phyloP scores from a whole-genome alignment of 257 asterid genomes.

The Solanum ahanhuiri region DNA sequence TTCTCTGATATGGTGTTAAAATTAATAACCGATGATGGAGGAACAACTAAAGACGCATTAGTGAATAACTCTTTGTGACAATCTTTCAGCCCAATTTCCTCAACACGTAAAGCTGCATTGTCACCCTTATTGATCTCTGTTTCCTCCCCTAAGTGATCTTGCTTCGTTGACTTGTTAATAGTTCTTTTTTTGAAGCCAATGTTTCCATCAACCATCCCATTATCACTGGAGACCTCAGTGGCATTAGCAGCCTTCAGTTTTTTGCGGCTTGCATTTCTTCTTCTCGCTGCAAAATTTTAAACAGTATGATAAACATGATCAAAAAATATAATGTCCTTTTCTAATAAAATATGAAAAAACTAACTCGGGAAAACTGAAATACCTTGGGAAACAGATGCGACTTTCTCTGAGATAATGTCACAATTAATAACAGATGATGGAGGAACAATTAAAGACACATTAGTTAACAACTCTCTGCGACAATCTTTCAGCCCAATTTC shows the following conservation, averaged over 20 bases:
- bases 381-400: slow-evolving; percentile 37
- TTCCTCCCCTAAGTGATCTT: slow-evolving; percentile 14
- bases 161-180: slow-evolving; percentile 39
- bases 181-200: background rate
- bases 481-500: slow-evolving; percentile 16
- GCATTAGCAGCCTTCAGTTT: slow-evolving; percentile 12
- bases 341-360: background rate
- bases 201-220: slow-evolving; percentile 15
- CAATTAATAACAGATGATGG: slow-evolving; percentile 17
- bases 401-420: slow-evolving; percentile 23
- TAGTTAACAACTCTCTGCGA: slow-evolving; percentile 6
- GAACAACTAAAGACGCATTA: slow-evolving; percentile 13
- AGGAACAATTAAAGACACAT: slow-evolving; percentile 10
- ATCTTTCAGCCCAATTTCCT: slow-evolving; percentile 17
- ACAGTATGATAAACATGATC: background rate
- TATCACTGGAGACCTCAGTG: slow-evolving; percentile 11
- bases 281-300: slow-evolving; percentile 17
- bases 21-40: slow-evolving; percentile 16
- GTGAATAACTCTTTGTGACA: slow-evolving; percentile 6
- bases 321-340: background rate
- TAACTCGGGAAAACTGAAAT: slow-evolving; percentile 5
- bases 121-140: slow-evolving; percentile 15
- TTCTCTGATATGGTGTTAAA: slow-evolving; percentile 19
- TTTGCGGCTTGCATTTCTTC: slow-evolving; percentile 27
- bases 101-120: slow-evolving; percentile 2